These are phyloP conservation scores for Fusarium secorum DNA, from an alignment of 2,329 filamentous ascomycete genomes.

Conservation along the genomic window DNA sequence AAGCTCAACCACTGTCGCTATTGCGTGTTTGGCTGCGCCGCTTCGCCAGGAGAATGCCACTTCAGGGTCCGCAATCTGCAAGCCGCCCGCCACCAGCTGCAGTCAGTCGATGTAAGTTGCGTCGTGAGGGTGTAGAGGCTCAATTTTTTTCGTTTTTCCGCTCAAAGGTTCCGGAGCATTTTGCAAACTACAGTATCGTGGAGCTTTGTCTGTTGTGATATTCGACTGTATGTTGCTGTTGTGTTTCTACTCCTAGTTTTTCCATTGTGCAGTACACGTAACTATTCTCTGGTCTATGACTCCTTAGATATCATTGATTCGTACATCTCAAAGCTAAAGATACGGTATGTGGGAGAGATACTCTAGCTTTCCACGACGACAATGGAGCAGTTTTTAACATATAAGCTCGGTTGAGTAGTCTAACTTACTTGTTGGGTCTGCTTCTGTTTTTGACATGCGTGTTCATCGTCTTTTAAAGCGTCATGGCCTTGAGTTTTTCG, in stretches of 20 bases:
- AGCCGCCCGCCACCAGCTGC: constrained; percentile 29
- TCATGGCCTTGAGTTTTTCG: constrained; percentile 22
- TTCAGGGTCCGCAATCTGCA: constrained; percentile 33
- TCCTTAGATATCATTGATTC: neutral
- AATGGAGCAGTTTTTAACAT: neutral
- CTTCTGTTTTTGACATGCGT: neutral
- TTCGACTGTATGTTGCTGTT: neutral
- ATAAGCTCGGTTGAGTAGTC: neutral
- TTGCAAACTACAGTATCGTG: neutral
- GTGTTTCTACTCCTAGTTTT: neutral
- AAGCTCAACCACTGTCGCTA: constrained; percentile 8
- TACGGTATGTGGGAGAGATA: neutral
- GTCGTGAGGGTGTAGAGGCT: constrained; percentile 20
- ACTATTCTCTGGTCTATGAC: neutral
- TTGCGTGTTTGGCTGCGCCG: constrained; percentile 14
- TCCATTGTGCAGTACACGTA: neutral
- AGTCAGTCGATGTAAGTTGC: constrained; percentile 7
- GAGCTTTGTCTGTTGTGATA: neutral
- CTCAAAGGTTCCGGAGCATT: neutral
- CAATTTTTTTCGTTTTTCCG: neutral
- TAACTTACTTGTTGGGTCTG: neutral
- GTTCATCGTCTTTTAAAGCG: constrained; percentile 10
- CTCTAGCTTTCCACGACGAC: neutral
- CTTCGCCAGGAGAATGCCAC: constrained; percentile 11
- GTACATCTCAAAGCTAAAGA: neutral